phyloP scores from a whole-genome alignment of 495 filamentous ascomycete genomes.

The Xylaria flabelliformis region DNA sequence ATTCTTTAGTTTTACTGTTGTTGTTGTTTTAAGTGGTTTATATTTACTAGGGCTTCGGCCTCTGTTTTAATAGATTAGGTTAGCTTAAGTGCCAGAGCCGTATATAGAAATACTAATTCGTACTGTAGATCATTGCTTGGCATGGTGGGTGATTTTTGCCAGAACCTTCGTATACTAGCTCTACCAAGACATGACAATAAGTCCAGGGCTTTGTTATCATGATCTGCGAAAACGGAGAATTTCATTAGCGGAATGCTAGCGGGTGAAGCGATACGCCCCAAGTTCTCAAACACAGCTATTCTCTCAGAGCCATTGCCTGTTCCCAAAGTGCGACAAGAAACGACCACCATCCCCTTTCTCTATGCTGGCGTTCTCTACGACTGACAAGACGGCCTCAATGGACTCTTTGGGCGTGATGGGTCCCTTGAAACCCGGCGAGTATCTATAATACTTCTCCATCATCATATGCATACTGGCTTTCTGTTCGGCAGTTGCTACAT shows the following conservation, averaged over 20 bases:
- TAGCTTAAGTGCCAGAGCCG: no score
- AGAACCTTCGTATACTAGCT: no score
- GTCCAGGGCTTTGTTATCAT: neutral
- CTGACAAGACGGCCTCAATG: conserved; percentile 44
- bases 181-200: neutral
- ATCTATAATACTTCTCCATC: conserved; percentile 44
- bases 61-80: no score
- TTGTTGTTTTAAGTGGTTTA: no score
- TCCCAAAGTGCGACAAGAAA: conserved; percentile 60
- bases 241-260: neutral
- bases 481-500: conserved; percentile 49
- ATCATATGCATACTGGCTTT: conserved; percentile 37
- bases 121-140: no score
- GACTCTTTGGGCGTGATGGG: conserved; percentile 50
- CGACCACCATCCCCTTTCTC: conserved; percentile 54
- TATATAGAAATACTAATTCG: no score
- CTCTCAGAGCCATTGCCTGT: conserved; percentile 51
- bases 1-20: no score
- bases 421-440: conserved; percentile 57
- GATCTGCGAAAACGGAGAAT: neutral
- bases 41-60: no score
- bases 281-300: neutral
- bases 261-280: neutral
- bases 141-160: no score
- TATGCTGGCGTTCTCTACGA: conserved; percentile 52